Base-by-base conservation (phyloP, 805 yeast genomes). In the Spathaspora hagerdaliae region DNA sequence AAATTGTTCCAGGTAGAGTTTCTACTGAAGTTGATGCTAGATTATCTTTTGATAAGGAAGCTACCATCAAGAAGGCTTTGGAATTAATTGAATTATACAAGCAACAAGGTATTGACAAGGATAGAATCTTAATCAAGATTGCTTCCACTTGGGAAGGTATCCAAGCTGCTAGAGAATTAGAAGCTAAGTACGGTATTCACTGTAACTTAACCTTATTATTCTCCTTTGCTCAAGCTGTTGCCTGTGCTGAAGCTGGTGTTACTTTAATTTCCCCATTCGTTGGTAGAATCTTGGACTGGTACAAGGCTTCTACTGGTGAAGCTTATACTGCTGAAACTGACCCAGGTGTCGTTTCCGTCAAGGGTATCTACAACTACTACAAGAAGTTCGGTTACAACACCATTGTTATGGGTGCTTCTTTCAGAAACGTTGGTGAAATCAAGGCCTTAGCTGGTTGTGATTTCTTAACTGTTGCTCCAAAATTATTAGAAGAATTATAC, bases 61-160 rank as follows among this genome's bases (percentile, higher is more conserved):
- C 87, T 56, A 90, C 98, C 58, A 79, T 94, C 69, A 81, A 82
- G 74, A 94, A 94, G 81, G 99, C 99, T 46, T 75, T 89, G 52
- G 85, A 90, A 66, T 80, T 94, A 76, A 94, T 94, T 60, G 82
- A 78, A 46, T 79, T 92, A 59, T 94, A 94, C 82, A 77, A 89
- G 75, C 75, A 81, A 48, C 78, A 79, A 60, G 98, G 98, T 57
- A 86, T 94, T 61, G 63, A 73, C 53, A 90, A 89, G 77, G 96
- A 91, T 54, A 82, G 98, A 71, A 80, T 94, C 52, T 81, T 92
- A 65, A 94, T 94, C 75, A 94, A 94, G 81, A 81, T 94, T 56
- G 99, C 99, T 51, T 86, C 98, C 50, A 94, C 99, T 54, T 94
- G 91, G 87, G 99, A 94, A 77, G 99, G 99, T 79, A 94, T 94